A percentile compares a stretch with the other conserved stretches of the same genome.
Conservation (phyloP, 2,329 filamentous ascomycete genomes). For the Parastagonospora avenae region DNA sequence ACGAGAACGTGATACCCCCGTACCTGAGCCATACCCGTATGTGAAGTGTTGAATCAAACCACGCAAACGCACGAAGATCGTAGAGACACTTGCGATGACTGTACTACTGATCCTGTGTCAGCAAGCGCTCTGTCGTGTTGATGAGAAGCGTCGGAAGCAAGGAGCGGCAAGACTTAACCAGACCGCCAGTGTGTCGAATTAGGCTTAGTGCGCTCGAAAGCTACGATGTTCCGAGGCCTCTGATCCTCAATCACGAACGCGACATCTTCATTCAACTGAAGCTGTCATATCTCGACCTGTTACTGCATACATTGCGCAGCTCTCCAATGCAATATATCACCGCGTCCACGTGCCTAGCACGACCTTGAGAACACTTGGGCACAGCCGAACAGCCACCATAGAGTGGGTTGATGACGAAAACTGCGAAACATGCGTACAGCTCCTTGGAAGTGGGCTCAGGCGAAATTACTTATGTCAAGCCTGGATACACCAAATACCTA, state of each 20-base stretch:
- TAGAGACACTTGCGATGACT: neutral
- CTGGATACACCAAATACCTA: neutral
- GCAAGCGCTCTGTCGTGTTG: neutral
- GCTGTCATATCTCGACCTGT: too few species aligned
- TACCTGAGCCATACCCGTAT: too few species aligned
- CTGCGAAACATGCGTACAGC: slow-evolving; percentile 4
- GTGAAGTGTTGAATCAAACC: too few species aligned
- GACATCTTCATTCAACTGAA: too few species aligned
- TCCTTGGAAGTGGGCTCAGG: neutral
- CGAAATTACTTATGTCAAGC: neutral
- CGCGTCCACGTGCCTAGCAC: neutral
- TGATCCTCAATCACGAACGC: too few species aligned
- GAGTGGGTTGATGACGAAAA: neutral
- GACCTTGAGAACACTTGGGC: neutral
- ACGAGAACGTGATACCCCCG: too few species aligned
- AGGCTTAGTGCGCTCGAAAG: neutral
- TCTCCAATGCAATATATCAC: neutral
- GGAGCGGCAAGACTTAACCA: neutral
- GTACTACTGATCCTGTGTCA: neutral
- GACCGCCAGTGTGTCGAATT: neutral
- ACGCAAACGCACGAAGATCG: neutral
- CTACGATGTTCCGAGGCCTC: neutral
- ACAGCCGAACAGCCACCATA: neutral
- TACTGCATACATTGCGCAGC: too few species aligned
- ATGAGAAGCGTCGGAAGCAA: slow-evolving; percentile 2